Conservation (phyloP, 768 basidiomycete species). For the Lentinula sp. region DNA sequence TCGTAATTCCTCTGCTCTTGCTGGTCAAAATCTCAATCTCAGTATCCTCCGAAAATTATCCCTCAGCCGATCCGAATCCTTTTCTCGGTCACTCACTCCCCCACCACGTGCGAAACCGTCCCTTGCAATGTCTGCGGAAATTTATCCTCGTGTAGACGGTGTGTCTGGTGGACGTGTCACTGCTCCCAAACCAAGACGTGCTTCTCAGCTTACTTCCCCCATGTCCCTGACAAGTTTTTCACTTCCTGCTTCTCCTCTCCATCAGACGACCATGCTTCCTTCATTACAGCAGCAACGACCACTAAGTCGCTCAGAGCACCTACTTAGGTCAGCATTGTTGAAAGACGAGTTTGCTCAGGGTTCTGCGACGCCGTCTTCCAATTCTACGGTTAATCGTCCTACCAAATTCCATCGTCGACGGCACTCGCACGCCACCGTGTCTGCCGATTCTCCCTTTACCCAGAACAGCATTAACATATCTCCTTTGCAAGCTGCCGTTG, state of each 20-base stretch:
- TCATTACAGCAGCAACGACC: not conserved
- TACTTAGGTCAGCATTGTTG: conserved; percentile 2
- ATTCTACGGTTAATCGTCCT: not conserved
- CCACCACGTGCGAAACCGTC: conserved; percentile 1
- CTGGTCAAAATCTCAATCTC: not conserved
- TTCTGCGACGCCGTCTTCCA: not conserved
- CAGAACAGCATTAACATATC: not conserved
- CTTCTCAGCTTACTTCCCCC: not conserved
- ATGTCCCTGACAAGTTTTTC: not conserved
- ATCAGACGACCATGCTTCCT: not conserved
- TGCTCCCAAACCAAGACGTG: not conserved
- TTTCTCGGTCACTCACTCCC: not conserved
- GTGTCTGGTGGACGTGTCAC: not conserved
- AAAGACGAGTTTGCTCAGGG: not conserved
- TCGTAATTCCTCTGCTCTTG: not conserved
- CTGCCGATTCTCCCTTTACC: not conserved
- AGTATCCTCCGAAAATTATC: conserved; percentile 2
- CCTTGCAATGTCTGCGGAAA: conserved; percentile 1
- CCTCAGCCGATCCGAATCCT: not conserved
- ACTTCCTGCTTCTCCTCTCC: not conserved
- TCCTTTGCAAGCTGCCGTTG: not conserved
- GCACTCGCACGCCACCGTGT: not conserved
- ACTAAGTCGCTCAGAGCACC: not conserved
- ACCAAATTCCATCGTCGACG: not conserved
- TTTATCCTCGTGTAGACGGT: not conserved